These are phyloP conservation scores for Salix koriyanagi DNA, from an alignment of 345 rosid species.

Conservation along the genomic window DNA sequence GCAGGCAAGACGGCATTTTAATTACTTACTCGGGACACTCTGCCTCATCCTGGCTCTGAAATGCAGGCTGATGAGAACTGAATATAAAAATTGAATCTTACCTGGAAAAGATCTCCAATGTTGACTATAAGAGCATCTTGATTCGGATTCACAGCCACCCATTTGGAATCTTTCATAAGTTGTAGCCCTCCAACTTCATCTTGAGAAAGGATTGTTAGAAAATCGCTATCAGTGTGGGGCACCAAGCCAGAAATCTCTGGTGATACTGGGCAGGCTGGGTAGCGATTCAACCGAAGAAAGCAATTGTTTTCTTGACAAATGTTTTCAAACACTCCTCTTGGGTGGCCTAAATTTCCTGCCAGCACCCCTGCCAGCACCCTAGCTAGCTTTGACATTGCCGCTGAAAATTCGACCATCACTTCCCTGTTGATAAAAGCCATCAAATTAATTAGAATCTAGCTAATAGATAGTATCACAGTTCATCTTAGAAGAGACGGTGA, in stretches of 20 bases:
- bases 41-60: not conserved
- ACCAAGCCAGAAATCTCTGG: slow-evolving; percentile 43
- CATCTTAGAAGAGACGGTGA: not conserved
- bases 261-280: slow-evolving; percentile 51
- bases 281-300: slow-evolving; percentile 56
- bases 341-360: slow-evolving; percentile 36
- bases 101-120: slow-evolving; percentile 76
- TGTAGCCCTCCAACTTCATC: slow-evolving; percentile 74
- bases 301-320: slow-evolving; percentile 47
- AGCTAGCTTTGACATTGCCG: slow-evolving; percentile 52
- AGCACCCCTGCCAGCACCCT: slow-evolving; percentile 46
- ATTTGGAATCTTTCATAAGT: slow-evolving; percentile 56
- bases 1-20: not conserved
- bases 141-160: slow-evolving; percentile 67
- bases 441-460: not conserved
- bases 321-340: slow-evolving; percentile 16
- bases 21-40: not conserved
- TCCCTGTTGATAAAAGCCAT: slow-evolving; percentile 27
- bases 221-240: slow-evolving; percentile 72
- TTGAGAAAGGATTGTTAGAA: slow-evolving; percentile 60
- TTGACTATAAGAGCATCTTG: slow-evolving; percentile 64
- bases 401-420: slow-evolving; percentile 46
- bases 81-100: slow-evolving; percentile 1
- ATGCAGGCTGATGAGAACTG: not conserved
- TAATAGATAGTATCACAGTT: not conserved